phyloP scores from a whole-genome alignment of 352 stramenopile genomes.

The Globisporangium uncinulatum region DNA sequence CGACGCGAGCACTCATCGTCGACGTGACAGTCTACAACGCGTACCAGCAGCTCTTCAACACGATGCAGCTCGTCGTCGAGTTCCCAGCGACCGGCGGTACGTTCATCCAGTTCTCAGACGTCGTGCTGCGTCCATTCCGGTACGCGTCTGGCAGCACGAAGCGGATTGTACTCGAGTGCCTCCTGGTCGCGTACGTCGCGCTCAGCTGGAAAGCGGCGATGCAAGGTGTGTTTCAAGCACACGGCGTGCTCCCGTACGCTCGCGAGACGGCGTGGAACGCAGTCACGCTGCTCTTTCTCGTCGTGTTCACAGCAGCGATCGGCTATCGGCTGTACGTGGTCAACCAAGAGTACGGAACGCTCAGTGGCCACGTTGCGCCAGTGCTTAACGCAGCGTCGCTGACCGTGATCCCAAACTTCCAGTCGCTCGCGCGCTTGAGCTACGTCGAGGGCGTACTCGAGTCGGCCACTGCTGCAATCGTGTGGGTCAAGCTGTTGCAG shows the following conservation, averaged over 20 bases:
- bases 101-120: conserved; percentile 38
- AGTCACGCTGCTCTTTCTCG: conserved; percentile 33
- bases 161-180: conserved; percentile 43
- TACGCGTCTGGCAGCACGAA: conserved; percentile 35
- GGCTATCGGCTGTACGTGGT: conserved; percentile 48
- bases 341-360: conserved; percentile 46
- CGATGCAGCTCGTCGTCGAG: conserved; percentile 52
- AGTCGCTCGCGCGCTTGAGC: conserved; percentile 27
- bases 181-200: conserved; percentile 40
- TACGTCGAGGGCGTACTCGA: conserved; percentile 36
- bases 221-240: conserved; percentile 22
- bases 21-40: conserved; percentile 65
- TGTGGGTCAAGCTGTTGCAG: conserved; percentile 65
- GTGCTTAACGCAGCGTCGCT: conserved; percentile 12
- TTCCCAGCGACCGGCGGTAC: conserved; percentile 56
- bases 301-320: conserved; percentile 42
- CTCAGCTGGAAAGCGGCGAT: conserved; percentile 34
- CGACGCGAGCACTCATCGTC: conserved; percentile 51
- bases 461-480: conserved; percentile 39
- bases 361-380: conserved; percentile 31
- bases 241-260: conserved; percentile 23
- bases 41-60: conserved; percentile 59
- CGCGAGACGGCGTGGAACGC: conserved; percentile 29
- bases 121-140: conserved; percentile 40
- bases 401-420: conserved; percentile 33